These are phyloP conservation scores for Xanthoconium purpureum DNA, from an alignment of 768 basidiomycete species.

Conservation along the genomic window DNA sequence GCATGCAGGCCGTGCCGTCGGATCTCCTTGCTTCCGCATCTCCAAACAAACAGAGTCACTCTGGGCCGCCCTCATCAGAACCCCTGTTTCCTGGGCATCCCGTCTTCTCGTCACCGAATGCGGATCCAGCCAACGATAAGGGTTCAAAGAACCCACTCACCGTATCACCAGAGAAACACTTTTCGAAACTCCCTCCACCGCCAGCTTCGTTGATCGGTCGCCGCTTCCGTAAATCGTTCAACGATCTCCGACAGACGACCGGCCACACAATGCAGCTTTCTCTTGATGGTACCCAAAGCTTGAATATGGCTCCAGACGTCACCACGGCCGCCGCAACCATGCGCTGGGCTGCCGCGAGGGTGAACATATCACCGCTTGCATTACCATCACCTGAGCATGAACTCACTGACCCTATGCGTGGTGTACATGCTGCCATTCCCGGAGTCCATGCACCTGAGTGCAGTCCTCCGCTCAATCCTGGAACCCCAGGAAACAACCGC, in stretches of 20 bases:
- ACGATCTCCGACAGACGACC: slow-evolving; percentile 38
- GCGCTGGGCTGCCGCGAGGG: slow-evolving; percentile 79
- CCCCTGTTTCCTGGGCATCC: slow-evolving; percentile 4
- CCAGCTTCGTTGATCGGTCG: slow-evolving; percentile 32
- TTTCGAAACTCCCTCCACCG: slow-evolving; percentile 25
- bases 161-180: slow-evolving; percentile 26
- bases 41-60: slow-evolving; percentile 9
- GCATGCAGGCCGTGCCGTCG: slow-evolving; percentile 6
- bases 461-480: slow-evolving; percentile 35
- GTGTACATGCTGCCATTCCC: slow-evolving; percentile 63
- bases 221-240: slow-evolving; percentile 46
- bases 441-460: slow-evolving; percentile 47
- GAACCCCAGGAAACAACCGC: slow-evolving; percentile 49
- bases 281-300: slow-evolving; percentile 28
- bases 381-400: slow-evolving; percentile 91
- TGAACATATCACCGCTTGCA: slow-evolving; percentile 82
- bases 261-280: slow-evolving; percentile 27
- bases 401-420: slow-evolving; percentile 85
- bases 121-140: slow-evolving; percentile 17
- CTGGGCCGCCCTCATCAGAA: slow-evolving; percentile 10
- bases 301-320: slow-evolving; percentile 45
- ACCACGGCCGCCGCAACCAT: slow-evolving; percentile 76
- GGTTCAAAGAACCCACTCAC: slow-evolving; percentile 18
- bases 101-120: slow-evolving; percentile 7
- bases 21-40: slow-evolving; percentile 5